Evolutionary conservation across 2,329 filamentous ascomycete species (phyloP), one percentile per base, ranked within the genome.

Genomic region (Paracoccidioides brasiliensis): DNA sequence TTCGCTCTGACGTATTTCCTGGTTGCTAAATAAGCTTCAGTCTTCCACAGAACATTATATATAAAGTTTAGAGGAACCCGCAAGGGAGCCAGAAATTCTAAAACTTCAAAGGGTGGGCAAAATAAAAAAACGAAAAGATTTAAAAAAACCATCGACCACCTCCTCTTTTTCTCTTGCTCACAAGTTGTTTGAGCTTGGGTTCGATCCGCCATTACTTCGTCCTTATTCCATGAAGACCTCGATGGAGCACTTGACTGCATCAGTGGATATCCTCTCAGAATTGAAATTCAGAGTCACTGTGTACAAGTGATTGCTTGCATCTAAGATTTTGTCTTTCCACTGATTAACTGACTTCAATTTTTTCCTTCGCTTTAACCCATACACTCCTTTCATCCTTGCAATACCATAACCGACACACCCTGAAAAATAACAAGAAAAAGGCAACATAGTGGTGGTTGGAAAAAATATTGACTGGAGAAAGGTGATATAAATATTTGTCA

Each of bases 171-270:
- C 28, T 35, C n/a, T 38, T 42, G n/a, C n/a, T n/a, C 4, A n/a
- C n/a, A 32, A 48, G 44, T 30, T n/a, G 44, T 48, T 12, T n/a
- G 30, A 33, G 30, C 35, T 40, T 38, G n/a, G 4, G 5, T 22
- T 35, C 35, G 48, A 8, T 40, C 37, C 33, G 4, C 43, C 51
- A 57, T 40, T 44, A 28, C 44, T 45, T 35, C 35, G 30, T n/a
- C 45, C 42, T 10, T 45, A 44, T 55, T 51, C 35, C n/a, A 22
- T 40, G 35, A 40, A 55, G 42, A 51, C 55, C 58, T 63, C 63
- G 63, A 65, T 65, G 63, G 63, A 65, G 60, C 61, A 59, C 50
- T 57, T 58, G 59, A 56, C 56, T 54, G 57, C 59, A 50, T 59
- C 57, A 45, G 59, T 63, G 59, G 60, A 65, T 60, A 61, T 59